These are phyloP conservation scores for Boletus hoseneyae DNA, from an alignment of 1,284 basidiomycete genomes.

Conservation along the genomic window DNA sequence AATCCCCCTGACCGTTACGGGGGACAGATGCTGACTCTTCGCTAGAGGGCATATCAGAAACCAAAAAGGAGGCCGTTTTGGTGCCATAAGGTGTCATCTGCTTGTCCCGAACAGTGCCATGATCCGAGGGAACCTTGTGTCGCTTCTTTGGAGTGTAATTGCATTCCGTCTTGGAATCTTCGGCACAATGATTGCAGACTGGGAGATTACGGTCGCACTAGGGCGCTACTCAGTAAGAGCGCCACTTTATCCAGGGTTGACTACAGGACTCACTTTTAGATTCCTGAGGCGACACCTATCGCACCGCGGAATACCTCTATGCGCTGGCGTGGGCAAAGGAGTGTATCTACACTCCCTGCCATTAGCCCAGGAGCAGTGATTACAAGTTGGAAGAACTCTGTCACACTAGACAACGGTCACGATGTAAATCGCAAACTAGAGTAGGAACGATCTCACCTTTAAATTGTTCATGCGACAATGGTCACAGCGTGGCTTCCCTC, in stretches of 20 bases:
- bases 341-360: slow-evolving; percentile 67
- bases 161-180: slow-evolving; percentile 50
- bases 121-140: slow-evolving; percentile 51
- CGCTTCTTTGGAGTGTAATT: slow-evolving; percentile 69
- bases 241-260: background rate
- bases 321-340: slow-evolving; percentile 66
- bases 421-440: slow-evolving; percentile 6
- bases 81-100: slow-evolving; percentile 40
- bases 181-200: slow-evolving; percentile 61
- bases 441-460: slow-evolving; percentile 45
- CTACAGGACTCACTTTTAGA: slow-evolving; percentile 50
- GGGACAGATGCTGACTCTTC: slow-evolving; percentile 24
- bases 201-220: slow-evolving; percentile 69
- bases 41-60: slow-evolving; percentile 40
- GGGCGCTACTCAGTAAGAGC: slow-evolving; percentile 6
- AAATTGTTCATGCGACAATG: slow-evolving; percentile 67
- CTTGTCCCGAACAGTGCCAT: slow-evolving; percentile 37
- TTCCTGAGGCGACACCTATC: slow-evolving; percentile 63
- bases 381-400: slow-evolving; percentile 65
- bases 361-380: slow-evolving; percentile 64
- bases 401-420: slow-evolving; percentile 50
- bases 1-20: slow-evolving; percentile 24
- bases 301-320: slow-evolving; percentile 69
- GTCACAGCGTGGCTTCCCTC: slow-evolving; percentile 70
- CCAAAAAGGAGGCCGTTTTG: slow-evolving; percentile 50